Base-by-base conservation (phyloP, 208 protist genomes). In the Sergeia podlipaevii region DNA sequence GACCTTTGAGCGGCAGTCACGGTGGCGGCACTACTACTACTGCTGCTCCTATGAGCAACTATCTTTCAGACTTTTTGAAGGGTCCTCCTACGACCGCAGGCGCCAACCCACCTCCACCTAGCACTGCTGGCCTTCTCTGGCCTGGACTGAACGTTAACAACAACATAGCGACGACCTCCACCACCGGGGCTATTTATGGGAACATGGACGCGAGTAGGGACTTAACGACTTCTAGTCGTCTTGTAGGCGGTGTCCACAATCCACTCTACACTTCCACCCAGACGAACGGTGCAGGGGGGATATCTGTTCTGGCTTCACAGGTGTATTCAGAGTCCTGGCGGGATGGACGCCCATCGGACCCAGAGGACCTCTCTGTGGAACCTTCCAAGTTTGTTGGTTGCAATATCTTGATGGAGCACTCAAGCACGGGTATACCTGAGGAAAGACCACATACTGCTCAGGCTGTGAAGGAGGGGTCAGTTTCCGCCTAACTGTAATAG, bases 321-420 rank as follows among this genome's bases (percentile, higher is more conserved):
- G 43, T 41, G 21, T 36, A 54, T 41, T 32, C 55, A 21, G 5
- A 39, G 29, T 26, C 29, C 5, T 38, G 20, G 10, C 42, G 13
- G 21, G 29, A 33, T 21, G 36, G 23, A 39, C 33, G 36, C 17
- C 33, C 20, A 7, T 41, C n/a, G n/a, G 48, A 53, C 37, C 52
- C 27, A 2, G 71, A 70, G 21, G 71, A 79, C 17, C 65, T 79
- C 23, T 79, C 71, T 11, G 61, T 62, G 11, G 71, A 79, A 34
- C 71, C 71, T 1, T 79, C 71, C 0, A 44, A 28, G 1, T 79
- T 79, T 65, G 58, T 79, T 7, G 60, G 60, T 6, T 56, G 53
- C 4, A n/a, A n/a, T n/a, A n/a, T n/a, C n/a, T n/a, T n/a, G n/a
- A n/a, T n/a, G n/a, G n/a, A n/a, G n/a, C n/a, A n/a, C n/a, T n/a